Conservation (phyloP, 1,284 basidiomycete species). For the Ustilago cynodontis region DNA sequence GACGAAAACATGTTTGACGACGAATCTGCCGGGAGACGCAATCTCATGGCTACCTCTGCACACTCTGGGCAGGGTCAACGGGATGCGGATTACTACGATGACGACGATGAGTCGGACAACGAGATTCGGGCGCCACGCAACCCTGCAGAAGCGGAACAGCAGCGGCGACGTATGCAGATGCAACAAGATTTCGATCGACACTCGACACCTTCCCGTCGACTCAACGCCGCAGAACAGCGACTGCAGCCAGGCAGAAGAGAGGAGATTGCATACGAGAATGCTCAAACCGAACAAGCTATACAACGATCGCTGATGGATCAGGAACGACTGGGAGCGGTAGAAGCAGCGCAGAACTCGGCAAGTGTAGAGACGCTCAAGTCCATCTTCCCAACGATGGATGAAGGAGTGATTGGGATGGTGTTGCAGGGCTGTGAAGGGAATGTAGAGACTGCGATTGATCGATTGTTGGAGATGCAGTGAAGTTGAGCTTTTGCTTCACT, state of each 20-base stretch:
- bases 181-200: constrained; percentile 37
- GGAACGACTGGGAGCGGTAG: constrained; percentile 19
- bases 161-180: constrained; percentile 42
- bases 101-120: background rate
- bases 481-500: background rate
- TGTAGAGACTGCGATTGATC: constrained; percentile 63
- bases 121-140: constrained; percentile 18
- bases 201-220: constrained; percentile 28
- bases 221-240: background rate
- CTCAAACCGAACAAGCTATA: constrained; percentile 47
- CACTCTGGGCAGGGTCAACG: constrained; percentile 7
- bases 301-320: constrained; percentile 46
- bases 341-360: constrained; percentile 51
- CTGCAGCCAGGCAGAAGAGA: constrained; percentile 25
- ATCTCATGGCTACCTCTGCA: constrained; percentile 32
- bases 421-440: constrained; percentile 58
- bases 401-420: constrained; percentile 57
- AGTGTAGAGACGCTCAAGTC: constrained; percentile 58
- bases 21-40: constrained; percentile 40
- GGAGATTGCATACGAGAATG: constrained; percentile 27
- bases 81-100: constrained; percentile 30
- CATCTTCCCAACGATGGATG: constrained; percentile 62
- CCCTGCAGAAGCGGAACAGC: constrained; percentile 31
- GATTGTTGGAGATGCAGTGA: constrained; percentile 61
- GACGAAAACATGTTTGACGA: constrained; percentile 53